Percentiles rank a stretch among this genome's conserved stretches.
These are phyloP conservation scores for Ustilago lituana DNA, from an alignment of 1,284 basidiomycete species.

Conservation along the genomic window DNA sequence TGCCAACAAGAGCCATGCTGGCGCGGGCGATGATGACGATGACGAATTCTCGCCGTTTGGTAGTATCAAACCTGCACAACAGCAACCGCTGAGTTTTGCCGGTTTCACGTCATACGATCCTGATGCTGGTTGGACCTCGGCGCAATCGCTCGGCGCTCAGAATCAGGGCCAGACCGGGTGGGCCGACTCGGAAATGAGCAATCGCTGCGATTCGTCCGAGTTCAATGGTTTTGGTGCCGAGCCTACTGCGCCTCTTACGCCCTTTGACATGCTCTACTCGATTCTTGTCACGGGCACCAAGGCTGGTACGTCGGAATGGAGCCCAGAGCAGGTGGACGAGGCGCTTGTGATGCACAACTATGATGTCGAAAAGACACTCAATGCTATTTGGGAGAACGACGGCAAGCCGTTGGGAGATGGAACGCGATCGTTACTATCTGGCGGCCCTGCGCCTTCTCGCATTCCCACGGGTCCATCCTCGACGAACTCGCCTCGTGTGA, in stretches of 20 bases:
- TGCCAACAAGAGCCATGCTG: conserved; percentile 53
- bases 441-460: conserved; percentile 11
- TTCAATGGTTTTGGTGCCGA: conserved; percentile 69
- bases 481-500: conserved; percentile 18
- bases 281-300: conserved; percentile 74
- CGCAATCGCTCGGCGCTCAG: conserved; percentile 6
- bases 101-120: conserved; percentile 28
- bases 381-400: conserved; percentile 79
- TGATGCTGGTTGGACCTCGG: conserved; percentile 36
- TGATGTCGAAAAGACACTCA: conserved; percentile 94
- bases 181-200: background rate
- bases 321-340: conserved; percentile 90
- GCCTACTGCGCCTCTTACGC: conserved; percentile 79
- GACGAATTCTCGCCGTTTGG: conserved; percentile 73
- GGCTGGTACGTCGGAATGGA: conserved; percentile 66
- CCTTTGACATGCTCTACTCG: conserved; percentile 91
- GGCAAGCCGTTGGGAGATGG: conserved; percentile 51
- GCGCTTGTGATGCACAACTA: conserved; percentile 86
- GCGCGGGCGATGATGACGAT: conserved; percentile 69
- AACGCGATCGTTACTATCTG: conserved; percentile 26
- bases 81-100: conserved; percentile 37
- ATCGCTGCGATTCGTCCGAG: conserved; percentile 11
- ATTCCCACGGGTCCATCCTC: background rate
- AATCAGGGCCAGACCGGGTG: conserved; percentile 9
- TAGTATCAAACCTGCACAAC: conserved; percentile 19